Base-by-base conservation (phyloP, 768 basidiomycete species). In the Pisolithus sp. region DNA sequence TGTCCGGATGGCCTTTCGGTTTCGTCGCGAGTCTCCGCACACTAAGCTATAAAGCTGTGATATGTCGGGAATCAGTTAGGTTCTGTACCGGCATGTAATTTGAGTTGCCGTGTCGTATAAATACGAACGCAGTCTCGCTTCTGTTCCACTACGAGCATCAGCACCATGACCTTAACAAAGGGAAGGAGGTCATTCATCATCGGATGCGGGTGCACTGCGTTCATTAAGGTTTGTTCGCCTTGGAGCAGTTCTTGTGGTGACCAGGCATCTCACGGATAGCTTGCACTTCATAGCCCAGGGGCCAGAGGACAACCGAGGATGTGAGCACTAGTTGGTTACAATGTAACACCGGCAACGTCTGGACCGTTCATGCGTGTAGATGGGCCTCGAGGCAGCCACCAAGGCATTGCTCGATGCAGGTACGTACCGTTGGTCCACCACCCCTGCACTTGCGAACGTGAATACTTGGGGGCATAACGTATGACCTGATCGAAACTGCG, bases 321-420 rank as follows among this genome's bases (percentile, higher is more conserved):
- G 86, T 85, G 67, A 55, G 80, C 50, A 3, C 18, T 34, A 10
- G 8, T 34, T 34, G 26, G 9, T 46, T 36, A 34, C 15, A 21
- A 7, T 13, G 46, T 17, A 47, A 30, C 6, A 8, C 20, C 7
- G 21, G 28, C 12, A 41, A 28, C 49, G 7, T 10, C 20, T 21
- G 37, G 60, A 21, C 23, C 24, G 24, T 18, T 50, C 26, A 20
- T 34, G 12, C 12, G 10, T 10, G 30, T 48, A 89, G 85, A 90
- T 93, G 85, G 89, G 89, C 5, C 72, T 92, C 40, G 91, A 93
- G 66, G 91, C 91, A 1, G 80, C 86, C 1, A 89, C 88, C 1
- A 93, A 93, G 59, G 90, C 91, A 0, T 74, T 93, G 21, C 78
- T 93, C 15, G 91, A 93, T 59, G 89, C 90, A 57, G 86, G 86